phyloP scores from a whole-genome alignment of 768 basidiomycete species.

The Leccinum barrowsii region DNA sequence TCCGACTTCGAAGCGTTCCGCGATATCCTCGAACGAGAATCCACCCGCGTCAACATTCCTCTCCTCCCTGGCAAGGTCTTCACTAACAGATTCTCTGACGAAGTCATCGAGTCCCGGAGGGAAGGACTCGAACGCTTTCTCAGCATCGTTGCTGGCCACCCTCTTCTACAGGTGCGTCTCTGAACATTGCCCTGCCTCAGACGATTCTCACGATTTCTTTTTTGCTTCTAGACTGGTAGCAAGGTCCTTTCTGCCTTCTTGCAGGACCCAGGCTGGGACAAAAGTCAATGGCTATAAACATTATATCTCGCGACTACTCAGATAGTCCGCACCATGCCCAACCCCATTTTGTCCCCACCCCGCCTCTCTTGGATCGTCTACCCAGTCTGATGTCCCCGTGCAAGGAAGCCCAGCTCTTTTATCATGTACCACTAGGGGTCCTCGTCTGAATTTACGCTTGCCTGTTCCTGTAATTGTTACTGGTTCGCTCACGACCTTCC shows the following conservation, averaged over 20 bases:
- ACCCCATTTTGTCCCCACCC: background rate
- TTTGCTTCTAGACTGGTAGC: constrained; percentile 71
- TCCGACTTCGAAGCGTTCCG: constrained; percentile 96
- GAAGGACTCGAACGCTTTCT: constrained; percentile 95
- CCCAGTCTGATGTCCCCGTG: background rate
- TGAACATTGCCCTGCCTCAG: background rate
- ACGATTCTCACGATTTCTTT: constrained; percentile 5
- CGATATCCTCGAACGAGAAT: constrained; percentile 96
- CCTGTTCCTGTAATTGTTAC: constrained; percentile 22
- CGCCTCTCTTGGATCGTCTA: background rate
- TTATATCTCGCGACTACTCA: background rate
- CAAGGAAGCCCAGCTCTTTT: constrained; percentile 12
- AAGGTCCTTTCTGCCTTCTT: constrained; percentile 95
- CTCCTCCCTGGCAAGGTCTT: constrained; percentile 97
- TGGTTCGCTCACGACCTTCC: constrained; percentile 13
- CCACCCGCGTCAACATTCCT: constrained; percentile 96
- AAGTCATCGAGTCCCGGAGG: constrained; percentile 88
- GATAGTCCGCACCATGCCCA: background rate
- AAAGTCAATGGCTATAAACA: constrained; percentile 65
- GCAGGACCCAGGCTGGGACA: constrained; percentile 93
- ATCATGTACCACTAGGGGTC: constrained; percentile 21
- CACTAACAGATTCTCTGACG: constrained; percentile 96
- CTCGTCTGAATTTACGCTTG: constrained; percentile 6
- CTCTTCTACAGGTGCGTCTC: constrained; percentile 76
- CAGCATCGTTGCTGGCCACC: constrained; percentile 96